These are phyloP conservation scores for Cenchrus purpureus DNA, from an alignment of 176 grass and related monocot species.

Conservation along the genomic window DNA sequence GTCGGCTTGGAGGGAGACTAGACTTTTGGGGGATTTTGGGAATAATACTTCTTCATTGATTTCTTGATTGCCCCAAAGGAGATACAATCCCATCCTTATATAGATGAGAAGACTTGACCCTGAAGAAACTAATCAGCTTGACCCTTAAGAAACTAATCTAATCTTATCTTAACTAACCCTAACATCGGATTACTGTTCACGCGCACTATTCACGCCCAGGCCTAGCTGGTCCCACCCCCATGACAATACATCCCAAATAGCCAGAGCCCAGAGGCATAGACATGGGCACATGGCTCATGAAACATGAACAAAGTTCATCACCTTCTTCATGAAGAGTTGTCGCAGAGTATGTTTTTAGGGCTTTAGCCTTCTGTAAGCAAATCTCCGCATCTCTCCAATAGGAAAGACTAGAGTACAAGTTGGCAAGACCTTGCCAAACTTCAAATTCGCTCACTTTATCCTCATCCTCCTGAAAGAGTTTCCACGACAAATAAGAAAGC, in stretches of 20 bases:
- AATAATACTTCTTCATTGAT: no score
- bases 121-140: no score
- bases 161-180: no score
- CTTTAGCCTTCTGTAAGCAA: conserved; percentile 93
- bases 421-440: conserved; percentile 98
- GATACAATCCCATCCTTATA: no score
- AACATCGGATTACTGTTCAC: no score
- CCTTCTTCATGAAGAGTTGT: conserved; percentile 76
- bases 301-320: conserved; percentile 32
- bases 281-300: background rate
- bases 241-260: background rate
- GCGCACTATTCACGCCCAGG: no score
- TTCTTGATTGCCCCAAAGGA: no score
- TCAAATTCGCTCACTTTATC: conserved; percentile 86
- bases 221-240: no score
- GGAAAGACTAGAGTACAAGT: conserved; percentile 86
- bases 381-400: conserved; percentile 90
- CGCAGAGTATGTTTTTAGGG: conserved; percentile 78
- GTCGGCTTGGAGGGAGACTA: no score
- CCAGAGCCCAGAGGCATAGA: background rate
- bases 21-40: no score
- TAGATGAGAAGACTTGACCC: no score
- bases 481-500: conserved; percentile 30
- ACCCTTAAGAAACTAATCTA: no score
- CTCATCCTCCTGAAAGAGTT: conserved; percentile 56